Evolutionary conservation across 169 alveolate species (phyloP), one percentile per base, ranked within the genome.

Genomic region (Cryptosporidium ryanae): DNA sequence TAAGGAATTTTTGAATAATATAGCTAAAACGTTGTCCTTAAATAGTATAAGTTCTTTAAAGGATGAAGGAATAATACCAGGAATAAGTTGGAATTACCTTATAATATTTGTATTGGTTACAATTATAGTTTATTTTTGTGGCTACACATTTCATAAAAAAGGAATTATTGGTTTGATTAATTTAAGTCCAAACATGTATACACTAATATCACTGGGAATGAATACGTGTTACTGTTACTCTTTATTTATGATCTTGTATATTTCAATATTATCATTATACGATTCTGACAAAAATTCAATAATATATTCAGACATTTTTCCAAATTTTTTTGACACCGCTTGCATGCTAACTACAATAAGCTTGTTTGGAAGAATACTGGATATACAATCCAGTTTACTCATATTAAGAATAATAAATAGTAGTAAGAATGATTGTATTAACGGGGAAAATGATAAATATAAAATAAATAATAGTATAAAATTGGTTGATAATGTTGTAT

Each of bases 351-450:
- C 27, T 8, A 76, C 87, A 59, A 76, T 76, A 12, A 76, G 87
- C 15, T 61, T 76, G 34, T 76, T 76, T 61, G 87, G 87, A 55
- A 76, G 71, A 38, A 76, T 76, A 44, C 38, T 76, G 48, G 87
- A 76, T 8, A 59, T 76, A 21, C 87, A 61, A 25, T 55, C 87
- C 4, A 76, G 63, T 23, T 50, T 76, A 18, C 27, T 76, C 4
- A 61, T 76, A 21, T 25, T 59, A 43, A 76, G 52, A 55, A 76
- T 76, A 2, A 27, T 76, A 7, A 76, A 76, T 38, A 21, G 23
- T 15, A 70, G 54, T 32, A 59, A 18, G 23, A 23, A 55, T 23
- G 29, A 7, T 17, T 4, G 8, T 38, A 52, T 49, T 23, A 55
- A 43, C 8, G 32, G 18, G 7, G 65, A 55, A 34, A 50, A 50